Evolutionary conservation across 768 basidiomycete genomes (phyloP), one percentile per base, ranked within the genome.

Genomic region (Trametes elegans): DNA sequence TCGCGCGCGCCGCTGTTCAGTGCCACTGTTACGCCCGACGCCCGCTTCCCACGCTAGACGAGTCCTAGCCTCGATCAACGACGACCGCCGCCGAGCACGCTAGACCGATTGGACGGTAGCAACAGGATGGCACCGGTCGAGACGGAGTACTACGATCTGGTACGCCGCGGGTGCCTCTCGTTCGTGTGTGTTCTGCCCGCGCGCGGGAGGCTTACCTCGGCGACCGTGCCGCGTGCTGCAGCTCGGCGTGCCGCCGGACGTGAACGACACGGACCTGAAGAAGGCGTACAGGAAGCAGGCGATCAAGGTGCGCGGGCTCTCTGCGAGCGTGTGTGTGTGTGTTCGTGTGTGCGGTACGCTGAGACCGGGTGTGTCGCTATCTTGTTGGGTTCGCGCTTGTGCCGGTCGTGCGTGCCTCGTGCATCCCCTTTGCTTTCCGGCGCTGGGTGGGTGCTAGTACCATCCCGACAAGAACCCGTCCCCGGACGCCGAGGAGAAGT

Each of bases 391-490:
- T n/a, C n/a, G n/a, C n/a, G n/a, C n/a, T n/a, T n/a, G n/a, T n/a
- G n/a, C n/a, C n/a, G n/a, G n/a, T n/a, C n/a, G n/a, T n/a, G n/a
- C n/a, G n/a, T n/a, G n/a, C n/a, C n/a, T n/a, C n/a, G 26, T 46
- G 11, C 26, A n/a, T 18, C 34, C n/a, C n/a, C 14, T 27, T 18
- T 51, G 24, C 19, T 38, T 21, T 47, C 34, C 49, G 39, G 36
- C 45, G 54, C 26, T 48, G 29, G 35, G 42, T 14, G 11, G 29
- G 14, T 44, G 42, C n/a, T 55, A 94, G 90, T 96, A 87, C 68
- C 94, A 97, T 68, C 95, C 94, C 5, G 95, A 97, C 73, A 97
- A 96, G 80, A 98, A 98, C 66, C 79, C 83, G 7, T 88, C 91
- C 4, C 80, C 85, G n/a, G 92, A 93, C 64, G 97, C 96, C 1